Percentiles rank a stretch among this genome's conserved stretches.
These are phyloP conservation scores for Zygoascus tannicola DNA, from an alignment of 805 yeast genomes.

Conservation along the genomic window DNA sequence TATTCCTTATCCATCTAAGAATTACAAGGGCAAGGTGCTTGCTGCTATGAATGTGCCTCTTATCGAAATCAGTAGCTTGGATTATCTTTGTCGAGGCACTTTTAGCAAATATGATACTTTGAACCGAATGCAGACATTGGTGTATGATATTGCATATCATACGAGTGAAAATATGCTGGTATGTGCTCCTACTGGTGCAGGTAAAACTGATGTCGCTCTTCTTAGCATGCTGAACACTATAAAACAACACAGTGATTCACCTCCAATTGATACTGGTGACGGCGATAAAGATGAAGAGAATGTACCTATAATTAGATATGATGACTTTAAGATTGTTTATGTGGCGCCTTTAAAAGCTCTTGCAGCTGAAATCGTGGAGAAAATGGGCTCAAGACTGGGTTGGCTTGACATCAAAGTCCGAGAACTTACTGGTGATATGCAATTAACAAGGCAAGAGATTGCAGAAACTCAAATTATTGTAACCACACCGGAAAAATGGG, in stretches of 20 bases:
- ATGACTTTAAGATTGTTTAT: conserved; percentile 82
- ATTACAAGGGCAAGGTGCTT: conserved; percentile 1
- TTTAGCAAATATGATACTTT: conserved; percentile 68
- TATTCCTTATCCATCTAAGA: conserved; percentile 63
- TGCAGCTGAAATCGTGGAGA: conserved; percentile 95
- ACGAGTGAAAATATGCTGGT: conserved; percentile 92
- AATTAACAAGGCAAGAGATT: conserved; percentile 71
- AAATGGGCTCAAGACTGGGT: conserved; percentile 62
- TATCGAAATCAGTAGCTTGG: conserved; percentile 54
- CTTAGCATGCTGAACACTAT: conserved; percentile 72
- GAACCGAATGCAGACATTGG: conserved; percentile 83
- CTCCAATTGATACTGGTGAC: conserved; percentile 39
- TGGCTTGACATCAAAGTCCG: conserved; percentile 84
- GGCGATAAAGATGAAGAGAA: conserved; percentile 3
- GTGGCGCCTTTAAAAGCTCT: conserved; percentile 91
- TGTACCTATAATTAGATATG: conserved; percentile 51
- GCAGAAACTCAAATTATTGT: conserved; percentile 77
- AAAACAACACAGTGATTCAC: conserved; percentile 42
- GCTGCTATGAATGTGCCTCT: conserved; percentile 31
- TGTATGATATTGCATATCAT: conserved; percentile 84
- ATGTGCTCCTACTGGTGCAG: conserved; percentile 98
- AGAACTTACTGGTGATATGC: conserved; percentile 95
- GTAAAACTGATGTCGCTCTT: conserved; percentile 90
- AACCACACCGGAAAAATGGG: conserved; percentile 97
- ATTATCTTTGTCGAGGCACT: conserved; percentile 72